Conservation (phyloP, 495 filamentous ascomycete genomes). For the Parathielavia appendiculata region DNA sequence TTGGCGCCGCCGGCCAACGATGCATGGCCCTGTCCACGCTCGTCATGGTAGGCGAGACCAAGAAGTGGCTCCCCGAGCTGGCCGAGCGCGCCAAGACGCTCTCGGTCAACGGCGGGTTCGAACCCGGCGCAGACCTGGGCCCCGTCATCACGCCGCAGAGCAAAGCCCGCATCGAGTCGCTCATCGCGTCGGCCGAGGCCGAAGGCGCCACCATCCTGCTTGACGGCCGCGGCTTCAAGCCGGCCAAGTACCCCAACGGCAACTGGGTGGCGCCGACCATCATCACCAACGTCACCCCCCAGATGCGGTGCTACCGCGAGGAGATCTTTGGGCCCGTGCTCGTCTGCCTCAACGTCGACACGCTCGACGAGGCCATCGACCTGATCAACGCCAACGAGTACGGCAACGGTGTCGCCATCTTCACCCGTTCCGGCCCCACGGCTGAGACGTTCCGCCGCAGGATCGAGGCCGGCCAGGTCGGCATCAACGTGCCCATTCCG, state of each 20-base stretch:
- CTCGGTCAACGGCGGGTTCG: conserved; percentile 89
- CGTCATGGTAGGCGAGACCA: conserved; percentile 91
- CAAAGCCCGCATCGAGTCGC: conserved; percentile 79
- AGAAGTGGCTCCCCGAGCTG: conserved; percentile 86
- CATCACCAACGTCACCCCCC: conserved; percentile 83
- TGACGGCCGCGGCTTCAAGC: conserved; percentile 87
- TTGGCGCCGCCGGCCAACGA: conserved; percentile 92
- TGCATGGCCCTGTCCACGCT: conserved; percentile 96
- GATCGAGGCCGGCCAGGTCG: conserved; percentile 73
- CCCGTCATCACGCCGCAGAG: conserved; percentile 93
- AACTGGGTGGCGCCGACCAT: conserved; percentile 96
- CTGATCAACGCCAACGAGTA: conserved; percentile 63
- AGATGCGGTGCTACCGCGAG: conserved; percentile 92
- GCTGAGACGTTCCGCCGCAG: conserved; percentile 56
- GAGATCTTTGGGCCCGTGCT: conserved; percentile 98
- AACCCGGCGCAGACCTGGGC: conserved; percentile 89
- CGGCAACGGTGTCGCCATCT: conserved; percentile 63
- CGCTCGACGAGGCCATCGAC: conserved; percentile 70
- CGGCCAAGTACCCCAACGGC: conserved; percentile 89
- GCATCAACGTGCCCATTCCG: conserved; percentile 76
- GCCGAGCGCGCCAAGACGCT: conserved; percentile 88
- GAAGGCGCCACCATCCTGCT: conserved; percentile 93
- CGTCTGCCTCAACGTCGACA: conserved; percentile 76
- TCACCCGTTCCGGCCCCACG: conserved; percentile 56
- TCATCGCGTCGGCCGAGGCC: conserved; percentile 84